Conservation (phyloP, 106 monocot genomes). For the Acorus gramineus region DNA sequence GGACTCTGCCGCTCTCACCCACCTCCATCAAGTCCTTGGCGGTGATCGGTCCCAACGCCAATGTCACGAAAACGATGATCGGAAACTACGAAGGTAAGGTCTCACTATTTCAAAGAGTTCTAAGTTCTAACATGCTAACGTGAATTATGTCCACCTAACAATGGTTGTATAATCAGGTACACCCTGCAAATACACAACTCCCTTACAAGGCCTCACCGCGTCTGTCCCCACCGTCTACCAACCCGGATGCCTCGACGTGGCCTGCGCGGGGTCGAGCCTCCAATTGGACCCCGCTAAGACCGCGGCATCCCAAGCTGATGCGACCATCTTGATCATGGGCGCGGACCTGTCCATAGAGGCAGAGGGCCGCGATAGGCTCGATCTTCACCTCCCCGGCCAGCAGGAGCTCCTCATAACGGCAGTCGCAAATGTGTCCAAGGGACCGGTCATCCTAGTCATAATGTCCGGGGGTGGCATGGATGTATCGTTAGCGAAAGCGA, state of each 20-base stretch:
- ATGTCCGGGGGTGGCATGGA: constrained; percentile 95
- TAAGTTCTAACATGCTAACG: no score
- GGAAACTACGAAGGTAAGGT: constrained; percentile 86
- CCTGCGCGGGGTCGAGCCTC: constrained; percentile 40
- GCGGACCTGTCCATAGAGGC: constrained; percentile 72
- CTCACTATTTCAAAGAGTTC: no score
- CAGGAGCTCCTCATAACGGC: constrained; percentile 53
- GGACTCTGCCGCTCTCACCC: constrained; percentile 46
- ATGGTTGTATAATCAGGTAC: constrained; percentile 22
- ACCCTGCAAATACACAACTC: constrained; percentile 78
- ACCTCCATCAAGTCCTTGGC: constrained; percentile 46
- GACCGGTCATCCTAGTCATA: constrained; percentile 79
- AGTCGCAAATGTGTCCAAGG: constrained; percentile 69
- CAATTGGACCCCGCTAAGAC: constrained; percentile 54
- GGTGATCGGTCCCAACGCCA: constrained; percentile 91
- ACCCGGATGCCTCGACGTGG: constrained; percentile 53
- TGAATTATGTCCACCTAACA: no score
- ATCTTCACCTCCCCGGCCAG: constrained; percentile 68
- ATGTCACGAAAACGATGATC: constrained; percentile 85
- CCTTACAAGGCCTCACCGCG: constrained; percentile 70
- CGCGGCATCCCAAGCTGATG: constrained; percentile 63
- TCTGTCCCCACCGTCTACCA: constrained; percentile 34
- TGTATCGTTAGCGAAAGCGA: constrained; percentile 56
- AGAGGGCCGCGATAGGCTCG: constrained; percentile 60
- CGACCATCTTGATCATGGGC: constrained; percentile 69